Conservation (phyloP, 164 flowering plant genomes). For the Liriodendron chinense region DNA sequence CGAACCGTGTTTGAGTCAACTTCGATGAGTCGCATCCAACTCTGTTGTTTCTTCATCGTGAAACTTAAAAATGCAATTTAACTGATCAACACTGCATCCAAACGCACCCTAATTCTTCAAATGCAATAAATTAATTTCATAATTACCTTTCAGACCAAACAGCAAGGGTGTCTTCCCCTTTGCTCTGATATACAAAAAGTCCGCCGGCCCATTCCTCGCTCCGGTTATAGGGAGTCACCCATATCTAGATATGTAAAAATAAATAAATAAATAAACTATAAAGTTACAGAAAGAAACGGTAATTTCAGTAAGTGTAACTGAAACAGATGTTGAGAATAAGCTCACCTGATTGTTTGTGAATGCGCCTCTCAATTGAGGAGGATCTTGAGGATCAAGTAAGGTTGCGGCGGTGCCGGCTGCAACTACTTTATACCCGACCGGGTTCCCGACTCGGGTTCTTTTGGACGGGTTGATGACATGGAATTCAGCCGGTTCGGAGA, state of each 20-base stretch:
- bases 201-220: constrained; percentile 97
- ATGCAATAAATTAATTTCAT: neutral
- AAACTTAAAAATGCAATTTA: no score
- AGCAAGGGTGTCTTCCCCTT: constrained; percentile 83
- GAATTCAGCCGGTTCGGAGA: constrained; percentile 80
- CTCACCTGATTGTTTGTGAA: constrained; percentile 75
- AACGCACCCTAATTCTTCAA: no score
- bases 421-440: constrained; percentile 84
- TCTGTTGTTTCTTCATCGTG: no score
- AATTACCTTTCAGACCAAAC: constrained; percentile 80
- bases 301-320: neutral
- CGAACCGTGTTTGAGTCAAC: no score
- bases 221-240: constrained; percentile 87
- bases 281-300: neutral
- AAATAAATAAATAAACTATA: no score
- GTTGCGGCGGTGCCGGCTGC: constrained; percentile 84
- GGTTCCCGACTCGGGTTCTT: constrained; percentile 72
- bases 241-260: no score
- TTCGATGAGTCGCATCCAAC: no score
- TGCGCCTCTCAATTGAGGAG: constrained; percentile 72
- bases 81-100: no score
- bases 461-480: constrained; percentile 72
- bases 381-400: constrained; percentile 71
- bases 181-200: constrained; percentile 62
- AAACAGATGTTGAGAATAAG: neutral